These are phyloP conservation scores for Gymnopilus junonius DNA, from an alignment of 768 basidiomycete species.

Conservation along the genomic window DNA sequence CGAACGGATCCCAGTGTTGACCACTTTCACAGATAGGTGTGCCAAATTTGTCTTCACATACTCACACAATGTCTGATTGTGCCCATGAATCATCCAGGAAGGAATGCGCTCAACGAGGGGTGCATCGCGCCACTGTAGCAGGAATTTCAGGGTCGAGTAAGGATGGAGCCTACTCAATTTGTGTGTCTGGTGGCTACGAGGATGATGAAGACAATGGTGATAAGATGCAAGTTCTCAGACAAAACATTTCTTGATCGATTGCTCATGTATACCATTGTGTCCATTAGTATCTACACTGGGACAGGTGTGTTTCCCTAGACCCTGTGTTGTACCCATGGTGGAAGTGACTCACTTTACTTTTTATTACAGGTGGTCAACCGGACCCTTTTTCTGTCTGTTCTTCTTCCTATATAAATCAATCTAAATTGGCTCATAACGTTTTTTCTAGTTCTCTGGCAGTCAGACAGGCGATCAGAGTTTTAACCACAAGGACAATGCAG, in stretches of 20 bases:
- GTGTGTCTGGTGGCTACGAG: constrained; percentile 43
- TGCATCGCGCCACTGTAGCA: constrained; percentile 34
- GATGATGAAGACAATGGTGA: constrained; percentile 46
- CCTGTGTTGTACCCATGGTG: not conserved
- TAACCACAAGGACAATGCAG: constrained; percentile 35
- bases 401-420: not conserved
- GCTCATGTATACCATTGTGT: not conserved
- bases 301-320: constrained; percentile 31
- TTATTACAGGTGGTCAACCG: constrained; percentile 17
- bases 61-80: not conserved
- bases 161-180: constrained; percentile 45
- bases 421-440: not conserved
- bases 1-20: constrained; percentile 25
- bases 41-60: not conserved
- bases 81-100: constrained; percentile 22
- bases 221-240: constrained; percentile 32
- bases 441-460: constrained; percentile 19
- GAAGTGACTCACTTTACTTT: not conserved
- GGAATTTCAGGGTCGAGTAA: constrained; percentile 38
- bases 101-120: constrained; percentile 24
- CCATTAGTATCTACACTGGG: constrained; percentile 42
- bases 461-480: constrained; percentile 41
- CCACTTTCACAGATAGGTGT: constrained; percentile 27
- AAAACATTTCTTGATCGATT: not conserved
- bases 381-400: constrained; percentile 6